Percentiles rank a stretch among this genome's conserved stretches.
phyloP scores from a whole-genome alignment of 2,329 filamentous ascomycete genomes.

The Aspergillus sp. region DNA sequence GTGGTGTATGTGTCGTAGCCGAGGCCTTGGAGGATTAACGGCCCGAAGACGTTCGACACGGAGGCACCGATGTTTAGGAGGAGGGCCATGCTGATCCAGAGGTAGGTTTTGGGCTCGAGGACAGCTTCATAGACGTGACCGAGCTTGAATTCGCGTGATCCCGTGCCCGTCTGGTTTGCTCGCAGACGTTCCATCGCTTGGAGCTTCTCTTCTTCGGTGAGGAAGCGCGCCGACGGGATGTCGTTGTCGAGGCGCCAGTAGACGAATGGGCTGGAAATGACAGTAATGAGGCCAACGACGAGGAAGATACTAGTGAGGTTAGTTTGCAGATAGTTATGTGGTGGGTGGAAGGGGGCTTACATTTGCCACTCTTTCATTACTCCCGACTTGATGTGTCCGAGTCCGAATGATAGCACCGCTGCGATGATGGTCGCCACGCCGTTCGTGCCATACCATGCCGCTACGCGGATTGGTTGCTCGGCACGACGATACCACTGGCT shows the following conservation, averaged over 20 bases:
- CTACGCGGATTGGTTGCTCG: conserved; percentile 65
- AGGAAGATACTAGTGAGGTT: conserved; percentile 55
- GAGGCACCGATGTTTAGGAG: conserved; percentile 65
- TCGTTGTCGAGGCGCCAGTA: conserved; percentile 63
- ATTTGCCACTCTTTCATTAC: conserved; percentile 55
- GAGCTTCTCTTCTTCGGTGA: conserved; percentile 48
- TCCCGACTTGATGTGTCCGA: conserved; percentile 55
- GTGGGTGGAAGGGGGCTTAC: conserved; percentile 24
- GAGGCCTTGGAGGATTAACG: conserved; percentile 62
- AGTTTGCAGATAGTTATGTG: background rate
- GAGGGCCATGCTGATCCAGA: conserved; percentile 63
- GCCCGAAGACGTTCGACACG: conserved; percentile 66
- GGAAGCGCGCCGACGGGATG: conserved; percentile 53
- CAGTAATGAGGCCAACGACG: conserved; percentile 62
- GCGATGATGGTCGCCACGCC: conserved; percentile 60
- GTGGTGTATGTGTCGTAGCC: conserved; percentile 61
- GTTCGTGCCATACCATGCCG: conserved; percentile 67
- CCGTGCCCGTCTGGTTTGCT: conserved; percentile 53
- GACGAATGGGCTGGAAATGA: conserved; percentile 58
- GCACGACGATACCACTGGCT: conserved; percentile 51
- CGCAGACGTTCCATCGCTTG: conserved; percentile 53
- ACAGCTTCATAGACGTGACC: conserved; percentile 46
- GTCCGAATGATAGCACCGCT: conserved; percentile 57
- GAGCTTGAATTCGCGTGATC: conserved; percentile 49
- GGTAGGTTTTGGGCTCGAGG: conserved; percentile 53